Evolutionary conservation across 2,329 filamentous ascomycete genomes (phyloP).

Genomic region (Helicocarpus griseus): DNA sequence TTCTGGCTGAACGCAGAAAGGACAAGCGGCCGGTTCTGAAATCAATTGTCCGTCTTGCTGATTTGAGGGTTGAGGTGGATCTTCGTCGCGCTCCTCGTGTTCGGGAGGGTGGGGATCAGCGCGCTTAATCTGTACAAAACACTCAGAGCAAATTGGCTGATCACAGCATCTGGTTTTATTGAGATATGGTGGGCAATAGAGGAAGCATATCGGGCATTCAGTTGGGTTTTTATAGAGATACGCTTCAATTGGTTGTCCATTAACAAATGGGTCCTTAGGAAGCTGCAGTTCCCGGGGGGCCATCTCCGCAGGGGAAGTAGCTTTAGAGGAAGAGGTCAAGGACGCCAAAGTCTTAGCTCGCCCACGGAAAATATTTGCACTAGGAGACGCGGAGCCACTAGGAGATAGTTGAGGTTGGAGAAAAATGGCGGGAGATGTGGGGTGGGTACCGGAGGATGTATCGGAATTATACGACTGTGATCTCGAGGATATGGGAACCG

Average conservation of each 20-base stretch:
- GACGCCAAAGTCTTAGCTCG: conserved; percentile 84
- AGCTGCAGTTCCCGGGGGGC: conserved; percentile 68
- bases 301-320: conserved; percentile 61
- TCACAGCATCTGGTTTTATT: conserved; percentile 94
- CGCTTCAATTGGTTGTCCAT: conserved; percentile 88
- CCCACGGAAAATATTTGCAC: conserved; percentile 60
- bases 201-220: conserved; percentile 93
- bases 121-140: conserved; percentile 96
- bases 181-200: conserved; percentile 88
- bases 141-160: conserved; percentile 94
- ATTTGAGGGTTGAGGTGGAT: conserved; percentile 27
- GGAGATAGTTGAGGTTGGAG: conserved; percentile 32
- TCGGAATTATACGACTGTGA: conserved; percentile 75
- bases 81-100: conserved; percentile 46
- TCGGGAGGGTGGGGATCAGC: conserved; percentile 85
- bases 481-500: conserved; percentile 66
- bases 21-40: conserved; percentile 84
- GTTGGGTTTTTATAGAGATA: conserved; percentile 83
- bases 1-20: conserved; percentile 89
- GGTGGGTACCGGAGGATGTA: conserved; percentile 52
- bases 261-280: conserved; percentile 75
- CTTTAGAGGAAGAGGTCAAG: conserved; percentile 65
- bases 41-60: conserved; percentile 57
- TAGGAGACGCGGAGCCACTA: conserved; percentile 38
- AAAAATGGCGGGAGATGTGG: conserved; percentile 42